Evolutionary conservation across 441 rosid genomes (phyloP), one percentile per base, ranked within the genome.

Genomic region (Theobroma grandiflorum): DNA sequence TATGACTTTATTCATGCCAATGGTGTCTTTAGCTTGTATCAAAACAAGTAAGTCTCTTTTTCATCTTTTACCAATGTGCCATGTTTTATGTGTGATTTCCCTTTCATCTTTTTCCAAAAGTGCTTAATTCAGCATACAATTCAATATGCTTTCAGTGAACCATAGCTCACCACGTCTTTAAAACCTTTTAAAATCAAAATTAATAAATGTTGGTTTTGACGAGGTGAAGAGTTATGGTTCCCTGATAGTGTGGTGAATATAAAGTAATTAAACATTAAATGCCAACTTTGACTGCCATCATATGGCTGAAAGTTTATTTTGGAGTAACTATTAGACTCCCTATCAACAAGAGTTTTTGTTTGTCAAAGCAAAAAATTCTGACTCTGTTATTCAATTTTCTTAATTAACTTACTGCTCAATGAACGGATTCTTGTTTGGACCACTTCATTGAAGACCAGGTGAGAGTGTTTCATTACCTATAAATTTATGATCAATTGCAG

Each of bases 1-100:
- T 95, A 93, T 40, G 99, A 96, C 74, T 82, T 96, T 69, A 92
- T 96, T 78, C 99, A 96, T 49, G 98, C 98, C 26, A 88, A 58
- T 78, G 92, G 93, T 71, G 76, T 96, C 62, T 93, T 95, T 78
- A 89, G 96, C 89, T 74, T 93, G 89, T 91, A 95, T 83, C 83
- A 91, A 73, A 84, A 91, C 82, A 88, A 37, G 98, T 90, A 87
- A 83, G 87, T 69, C 62, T 73, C 78, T 43, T 47, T 38, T 20
- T 75, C 57, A 22, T 76, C 72, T 73, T 78, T 50, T n/a, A 61
- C 64, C 1, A 55, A 9, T 58, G 4, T 72, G 11, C 47, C 20
- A 33, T 42, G 40, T 50, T 6, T 64, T 55, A 5, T 53, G 38
- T 53, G 50, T 65, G 57, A 40, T 73, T 26, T 73, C 78, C 40